Evolutionary conservation across 805 yeast genomes (phyloP).

Genomic region (Pichia nanzhaoensis): DNA sequence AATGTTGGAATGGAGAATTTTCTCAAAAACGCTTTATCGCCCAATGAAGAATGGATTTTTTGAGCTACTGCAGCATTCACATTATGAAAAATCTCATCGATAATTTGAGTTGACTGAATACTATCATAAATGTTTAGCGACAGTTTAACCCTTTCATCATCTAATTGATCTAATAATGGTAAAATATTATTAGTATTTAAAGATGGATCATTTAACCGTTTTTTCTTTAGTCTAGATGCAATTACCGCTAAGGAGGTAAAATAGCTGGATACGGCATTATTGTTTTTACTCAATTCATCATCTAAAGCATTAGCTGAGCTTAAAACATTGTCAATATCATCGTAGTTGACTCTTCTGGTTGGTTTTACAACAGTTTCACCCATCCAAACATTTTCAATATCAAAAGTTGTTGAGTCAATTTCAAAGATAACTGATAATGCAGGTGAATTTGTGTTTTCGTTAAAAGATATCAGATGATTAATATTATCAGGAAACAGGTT

Average conservation of each 20-base stretch:
- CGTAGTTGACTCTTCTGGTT: constrained; percentile 47
- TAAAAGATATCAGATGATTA: constrained; percentile 53
- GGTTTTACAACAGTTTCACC: constrained; percentile 68
- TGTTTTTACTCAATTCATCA: constrained; percentile 27
- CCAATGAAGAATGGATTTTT: constrained; percentile 63
- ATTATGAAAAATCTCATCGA: constrained; percentile 71
- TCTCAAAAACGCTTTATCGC: constrained; percentile 77
- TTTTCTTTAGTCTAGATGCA: constrained; percentile 63
- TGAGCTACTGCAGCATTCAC: constrained; percentile 86
- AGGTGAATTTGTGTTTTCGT: constrained; percentile 51
- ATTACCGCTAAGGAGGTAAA: constrained; percentile 57
- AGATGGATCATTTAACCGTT: constrained; percentile 47
- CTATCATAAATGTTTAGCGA: constrained; percentile 67
- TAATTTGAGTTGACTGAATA: constrained; percentile 46
- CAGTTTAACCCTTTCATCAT: constrained; percentile 74
- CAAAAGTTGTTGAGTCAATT: constrained; percentile 64
- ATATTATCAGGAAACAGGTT: constrained; percentile 64
- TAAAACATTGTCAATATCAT: constrained; percentile 48
- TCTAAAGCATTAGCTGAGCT: constrained; percentile 14
- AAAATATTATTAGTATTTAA: constrained; percentile 46
- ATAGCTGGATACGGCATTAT: constrained; percentile 56
- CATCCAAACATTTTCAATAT: constrained; percentile 69
- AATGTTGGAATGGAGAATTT: constrained; percentile 81
- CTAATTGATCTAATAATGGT: constrained; percentile 70
- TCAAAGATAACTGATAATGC: constrained; percentile 76